Base-by-base conservation (phyloP, 495 filamentous ascomycete genomes). In the Terfezia boudieri region DNA sequence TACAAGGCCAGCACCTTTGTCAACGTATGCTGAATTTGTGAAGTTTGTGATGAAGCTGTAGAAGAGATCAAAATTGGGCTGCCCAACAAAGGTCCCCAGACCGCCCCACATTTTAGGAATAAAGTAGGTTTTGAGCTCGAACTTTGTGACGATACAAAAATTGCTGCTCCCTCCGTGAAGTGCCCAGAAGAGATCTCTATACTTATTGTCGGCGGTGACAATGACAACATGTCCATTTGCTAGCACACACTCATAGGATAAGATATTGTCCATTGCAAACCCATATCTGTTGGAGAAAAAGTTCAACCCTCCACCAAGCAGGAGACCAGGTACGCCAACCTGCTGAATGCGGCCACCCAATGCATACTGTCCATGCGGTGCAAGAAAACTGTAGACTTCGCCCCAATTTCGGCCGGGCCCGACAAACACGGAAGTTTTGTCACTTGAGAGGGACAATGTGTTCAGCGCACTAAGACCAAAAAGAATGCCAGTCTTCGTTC, bases 131-230 rank as follows among this genome's bases (percentile, higher is more conserved):
- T 69, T 56, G 48, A 79, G 54, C 32, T 70, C 69, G 58, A 78
- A 74, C 12, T 68, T 60, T 5, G 78, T 79, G n/a, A 79, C 73
- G 55, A 83, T 70, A 11, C 76, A 78, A 53, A 80, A 76, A 64
- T 80, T 82, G 57, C 71, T 75, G 8, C 69, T 67, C 36, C 75
- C 74, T 38, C 77, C 78, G 53, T 76, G 76, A 6, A 82, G 64
- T 2, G 74, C 73, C 22, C 63, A 61, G 57, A 71, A 79, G 9
- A 82, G 74, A 48, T 73, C 68, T 2, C 55, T 17, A 49, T 70
- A 52, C n/a, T 36, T 20, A 2, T 49, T 46, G 0, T 58, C 52
- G 41, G 41, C 1, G 14, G 62, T 70, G 37, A 66, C 71, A 10
- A 65, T 64, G 9, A 70, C 56, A 36, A 72, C 56, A 0, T 16